Conservation (phyloP, 2,329 filamentous ascomycete genomes). For the Penicillium sp. region DNA sequence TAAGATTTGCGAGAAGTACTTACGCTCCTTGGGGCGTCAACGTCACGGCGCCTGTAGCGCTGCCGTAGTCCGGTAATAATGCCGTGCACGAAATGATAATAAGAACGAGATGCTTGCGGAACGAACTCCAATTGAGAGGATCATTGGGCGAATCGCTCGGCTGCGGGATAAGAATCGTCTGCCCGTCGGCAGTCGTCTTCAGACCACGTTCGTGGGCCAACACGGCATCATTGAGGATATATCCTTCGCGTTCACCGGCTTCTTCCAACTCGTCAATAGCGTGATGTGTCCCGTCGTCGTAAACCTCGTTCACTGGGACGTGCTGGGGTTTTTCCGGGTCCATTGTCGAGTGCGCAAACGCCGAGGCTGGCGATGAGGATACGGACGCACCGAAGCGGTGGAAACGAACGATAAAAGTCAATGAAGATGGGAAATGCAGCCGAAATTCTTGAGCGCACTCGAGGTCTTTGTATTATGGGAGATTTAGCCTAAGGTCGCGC, state of each 20-base stretch:
- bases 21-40: constrained; percentile 39
- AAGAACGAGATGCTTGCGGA: constrained; percentile 37
- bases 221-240: constrained; percentile 9
- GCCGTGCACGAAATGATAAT: constrained; percentile 39
- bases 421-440: neutral
- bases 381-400: neutral
- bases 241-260: constrained; percentile 11
- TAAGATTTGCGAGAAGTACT: neutral
- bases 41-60: constrained; percentile 42
- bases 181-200: constrained; percentile 34
- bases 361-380: neutral
- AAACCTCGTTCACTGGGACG: neutral
- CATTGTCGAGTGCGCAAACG: neutral
- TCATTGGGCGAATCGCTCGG: constrained; percentile 41
- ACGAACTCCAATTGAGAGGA: constrained; percentile 38
- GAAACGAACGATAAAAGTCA: neutral
- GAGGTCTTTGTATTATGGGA: neutral
- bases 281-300: neutral
- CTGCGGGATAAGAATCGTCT: constrained; percentile 39
- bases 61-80: constrained; percentile 45
- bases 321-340: neutral
- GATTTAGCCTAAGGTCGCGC: neutral
- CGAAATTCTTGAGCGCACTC: neutral
- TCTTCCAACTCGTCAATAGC: constrained; percentile 5
- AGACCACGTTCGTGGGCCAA: constrained; percentile 17